Evolutionary conservation across 768 basidiomycete species (phyloP), one percentile per base, ranked within the genome.

Genomic region (Fomitopsis serialis): DNA sequence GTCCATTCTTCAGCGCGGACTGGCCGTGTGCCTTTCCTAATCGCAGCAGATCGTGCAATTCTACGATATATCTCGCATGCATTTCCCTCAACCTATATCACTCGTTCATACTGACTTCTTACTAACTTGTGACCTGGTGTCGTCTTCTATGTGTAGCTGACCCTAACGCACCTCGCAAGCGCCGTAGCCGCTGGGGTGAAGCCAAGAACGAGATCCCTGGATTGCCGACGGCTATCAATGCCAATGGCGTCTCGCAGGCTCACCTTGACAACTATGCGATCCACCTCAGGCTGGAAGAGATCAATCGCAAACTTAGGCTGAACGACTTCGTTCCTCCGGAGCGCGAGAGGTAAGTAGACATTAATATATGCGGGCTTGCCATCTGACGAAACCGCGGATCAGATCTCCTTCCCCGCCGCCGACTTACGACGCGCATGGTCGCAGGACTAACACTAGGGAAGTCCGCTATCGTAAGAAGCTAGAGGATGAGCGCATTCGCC

Each of bases 241-340:
- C 90, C 42, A 85, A 89, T 44, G 94, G 96, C 56, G 93, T 99
- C 49, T 93, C 94, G 22, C 92, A 94, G 66, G 85, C 87, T 49
- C 95, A 98, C 69, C 85, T 99, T 50, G 96, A 98, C 72, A 95
- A 93, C 65, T 99, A 99, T 70, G 96, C 97, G 32, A 92, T 95
- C 51, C 93, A 97, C 66, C 78, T 98, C 45, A 82, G 97, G 50
- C 76, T 99, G 46, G 97, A 99, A 72, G 97, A 99, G 74, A 98
- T 99, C 66, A 95, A 96, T 66, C 82, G 92, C 62, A 97, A 98
- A 71, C 78, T 99, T 23, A 76, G 95, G 56, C 72, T 94, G 57
- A 97, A 97, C 58, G 94, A 98, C 64, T 94, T 92, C 62, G 83
- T 99, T 48, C 97, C 97, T 46, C 93, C 96, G 19, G 96, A 98